Evolutionary conservation across 1,284 basidiomycete genomes (phyloP).

Genomic region (Albatrellus sp.): DNA sequence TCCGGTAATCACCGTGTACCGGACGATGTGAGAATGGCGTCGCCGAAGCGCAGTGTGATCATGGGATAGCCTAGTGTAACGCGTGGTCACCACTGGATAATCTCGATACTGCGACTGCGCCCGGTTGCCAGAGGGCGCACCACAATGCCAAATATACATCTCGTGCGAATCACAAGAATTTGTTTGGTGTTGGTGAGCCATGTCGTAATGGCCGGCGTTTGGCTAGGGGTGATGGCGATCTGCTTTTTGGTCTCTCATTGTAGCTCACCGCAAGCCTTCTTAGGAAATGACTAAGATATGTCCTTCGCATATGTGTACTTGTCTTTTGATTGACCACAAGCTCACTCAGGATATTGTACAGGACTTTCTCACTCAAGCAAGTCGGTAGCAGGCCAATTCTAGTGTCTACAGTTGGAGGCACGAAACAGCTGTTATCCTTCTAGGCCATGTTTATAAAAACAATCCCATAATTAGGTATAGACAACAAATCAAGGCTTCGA

Average conservation of each 20-base stretch:
- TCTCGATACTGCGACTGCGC: conserved; percentile 33
- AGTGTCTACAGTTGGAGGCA: conserved; percentile 34
- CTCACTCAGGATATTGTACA: conserved; percentile 10
- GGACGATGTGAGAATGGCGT: conserved; percentile 1
- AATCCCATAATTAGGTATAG: conserved; percentile 6
- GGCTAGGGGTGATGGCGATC: too few relatives aligned
- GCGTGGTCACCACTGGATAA: conserved; percentile 18
- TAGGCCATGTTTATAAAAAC: background rate
- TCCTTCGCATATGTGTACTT: conserved; percentile 24
- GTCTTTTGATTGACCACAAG: too few relatives aligned
- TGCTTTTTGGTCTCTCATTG: too few relatives aligned
- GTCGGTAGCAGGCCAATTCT: conserved; percentile 23
- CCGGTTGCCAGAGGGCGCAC: conserved; percentile 31
- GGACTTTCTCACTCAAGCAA: conserved; percentile 24
- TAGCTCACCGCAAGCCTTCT: conserved; percentile 29
- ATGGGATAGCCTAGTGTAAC: conserved; percentile 21
- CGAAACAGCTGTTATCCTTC: background rate
- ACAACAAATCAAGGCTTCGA: conserved; percentile 22
- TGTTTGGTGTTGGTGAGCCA: conserved; percentile 32
- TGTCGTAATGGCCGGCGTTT: too few relatives aligned
- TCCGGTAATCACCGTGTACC: conserved; percentile 15
- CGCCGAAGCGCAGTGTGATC: conserved; percentile 12
- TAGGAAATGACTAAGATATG: conserved; percentile 29
- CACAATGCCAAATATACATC: conserved; percentile 33
- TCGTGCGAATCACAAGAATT: conserved; percentile 27